These are phyloP conservation scores for Buddleja alternifolia DNA, from an alignment of 257 asterid genomes.

Conservation along the genomic window DNA sequence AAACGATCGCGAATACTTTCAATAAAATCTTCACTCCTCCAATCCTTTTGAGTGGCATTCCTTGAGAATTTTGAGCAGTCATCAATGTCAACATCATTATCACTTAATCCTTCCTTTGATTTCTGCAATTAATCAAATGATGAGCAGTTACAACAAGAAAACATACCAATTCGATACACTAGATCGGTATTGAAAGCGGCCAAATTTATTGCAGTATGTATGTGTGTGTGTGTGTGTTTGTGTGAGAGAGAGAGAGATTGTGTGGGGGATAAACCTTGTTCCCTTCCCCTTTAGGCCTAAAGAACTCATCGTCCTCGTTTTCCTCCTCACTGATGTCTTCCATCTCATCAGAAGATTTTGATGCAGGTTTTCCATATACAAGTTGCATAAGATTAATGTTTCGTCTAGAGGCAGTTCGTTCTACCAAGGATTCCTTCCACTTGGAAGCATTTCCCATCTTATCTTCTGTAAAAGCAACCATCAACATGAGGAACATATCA, in stretches of 20 bases:
- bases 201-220: not conserved
- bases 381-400: conserved; percentile 80
- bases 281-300: conserved; percentile 85
- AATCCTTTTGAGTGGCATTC: conserved; percentile 44
- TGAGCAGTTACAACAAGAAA: conserved; percentile 26
- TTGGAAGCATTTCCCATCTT: conserved; percentile 75
- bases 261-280: conserved; percentile 55
- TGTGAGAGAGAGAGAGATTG: not conserved
- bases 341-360: conserved; percentile 41
- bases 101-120: conserved; percentile 48
- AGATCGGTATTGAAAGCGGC: not conserved
- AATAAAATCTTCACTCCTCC: conserved; percentile 56
- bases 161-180: not conserved
- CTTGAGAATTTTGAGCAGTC: conserved; percentile 81
- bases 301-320: conserved; percentile 82
- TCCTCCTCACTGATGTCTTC: conserved; percentile 50
- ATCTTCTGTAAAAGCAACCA: conserved; percentile 46
- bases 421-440: conserved; percentile 83
- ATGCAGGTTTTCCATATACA: conserved; percentile 73
- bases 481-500: conserved; percentile 16
- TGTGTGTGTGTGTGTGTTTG: too few relatives aligned
- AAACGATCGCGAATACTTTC: conserved; percentile 83
- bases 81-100: conserved; percentile 56
- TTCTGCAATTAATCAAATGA: conserved; percentile 52
- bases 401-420: conserved; percentile 63